Conservation (phyloP, 2,329 filamentous ascomycete species). For the Fusarium cyanostomum region DNA sequence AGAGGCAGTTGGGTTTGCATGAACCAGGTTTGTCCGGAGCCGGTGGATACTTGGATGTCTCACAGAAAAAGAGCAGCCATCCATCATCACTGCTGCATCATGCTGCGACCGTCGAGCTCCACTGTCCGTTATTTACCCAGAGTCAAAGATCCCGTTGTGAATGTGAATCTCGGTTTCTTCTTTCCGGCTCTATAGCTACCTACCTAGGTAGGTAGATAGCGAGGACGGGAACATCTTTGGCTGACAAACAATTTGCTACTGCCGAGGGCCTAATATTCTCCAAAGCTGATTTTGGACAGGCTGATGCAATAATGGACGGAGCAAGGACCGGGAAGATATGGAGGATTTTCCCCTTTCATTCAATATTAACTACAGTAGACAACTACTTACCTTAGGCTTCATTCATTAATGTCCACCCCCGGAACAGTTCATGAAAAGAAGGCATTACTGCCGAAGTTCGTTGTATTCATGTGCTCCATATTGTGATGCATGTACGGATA, state of each 20-base stretch:
- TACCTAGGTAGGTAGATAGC: background rate
- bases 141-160: background rate
- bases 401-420: slow-evolving; percentile 4
- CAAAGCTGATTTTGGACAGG: slow-evolving; percentile 19
- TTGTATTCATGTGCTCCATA: background rate
- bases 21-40: slow-evolving; percentile 17
- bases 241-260: background rate
- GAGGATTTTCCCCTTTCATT: slow-evolving; percentile 3
- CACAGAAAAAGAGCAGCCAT: slow-evolving; percentile 13
- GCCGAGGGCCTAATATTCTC: slow-evolving; percentile 1
- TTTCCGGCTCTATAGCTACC: background rate
- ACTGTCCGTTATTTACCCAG: background rate
- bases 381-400: background rate
- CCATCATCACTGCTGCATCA: slow-evolving; percentile 9
- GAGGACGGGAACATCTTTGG: background rate
- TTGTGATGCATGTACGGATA: background rate
- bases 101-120: slow-evolving; percentile 18
- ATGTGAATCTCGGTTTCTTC: background rate
- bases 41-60: slow-evolving; percentile 30
- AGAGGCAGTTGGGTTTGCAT: slow-evolving; percentile 6
- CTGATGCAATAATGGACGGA: slow-evolving; percentile 6
- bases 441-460: background rate
- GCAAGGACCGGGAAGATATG: slow-evolving; percentile 5
- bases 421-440: background rate
- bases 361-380: background rate